Base-by-base conservation (phyloP, 2,329 filamentous ascomycete genomes). In the Penicillium sp. region DNA sequence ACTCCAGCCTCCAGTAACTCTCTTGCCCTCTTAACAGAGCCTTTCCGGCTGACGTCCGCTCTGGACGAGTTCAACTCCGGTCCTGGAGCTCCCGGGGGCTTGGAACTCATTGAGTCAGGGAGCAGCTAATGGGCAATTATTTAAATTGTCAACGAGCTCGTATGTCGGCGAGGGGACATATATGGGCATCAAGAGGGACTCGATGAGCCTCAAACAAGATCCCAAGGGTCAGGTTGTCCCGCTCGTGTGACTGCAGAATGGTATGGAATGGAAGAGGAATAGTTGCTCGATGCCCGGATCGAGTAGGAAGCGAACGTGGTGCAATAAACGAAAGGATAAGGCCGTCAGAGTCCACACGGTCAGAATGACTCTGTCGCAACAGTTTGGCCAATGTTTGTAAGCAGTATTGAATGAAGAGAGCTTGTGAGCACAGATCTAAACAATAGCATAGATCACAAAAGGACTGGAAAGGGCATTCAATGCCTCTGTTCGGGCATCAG, bases 1-100 rank as follows among this genome's bases (percentile, higher is more conserved):
- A 56, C 47, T 16, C 62, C 63, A 19, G 58, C 55, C 44, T 60
- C 56, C 36, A 65, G 40, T 52, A 59, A 51, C 45, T 67, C 53
- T 31, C 63, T 58, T 11, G 63, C 63, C 14, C 62, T 55, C 21
- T 60, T 59, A 33, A 66, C 63, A 13, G 63, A 67, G 25, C 63
- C 63, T 38, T 58, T 53, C 33, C 58, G 56, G 17, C 46, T 36
- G 13, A 50, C 33, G 3, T 38, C 34, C 15, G 33, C 19, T 13
- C 32, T 36, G n/a, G 44, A 45, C 28, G 48, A 31, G 23, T 33
- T 45, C 20, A 50, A 38, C 33, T 33, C 36, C 15, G 41, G 28
- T 19, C 41, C 48, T 17, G 41, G 18, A 27, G 13, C 39, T 31
- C 30, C 34, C 35, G 27, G 41, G 39, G 26, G 25, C 29, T 40